These are phyloP conservation scores for Geotrichum candidum DNA, from an alignment of 1,139 yeast species.

Conservation along the genomic window DNA sequence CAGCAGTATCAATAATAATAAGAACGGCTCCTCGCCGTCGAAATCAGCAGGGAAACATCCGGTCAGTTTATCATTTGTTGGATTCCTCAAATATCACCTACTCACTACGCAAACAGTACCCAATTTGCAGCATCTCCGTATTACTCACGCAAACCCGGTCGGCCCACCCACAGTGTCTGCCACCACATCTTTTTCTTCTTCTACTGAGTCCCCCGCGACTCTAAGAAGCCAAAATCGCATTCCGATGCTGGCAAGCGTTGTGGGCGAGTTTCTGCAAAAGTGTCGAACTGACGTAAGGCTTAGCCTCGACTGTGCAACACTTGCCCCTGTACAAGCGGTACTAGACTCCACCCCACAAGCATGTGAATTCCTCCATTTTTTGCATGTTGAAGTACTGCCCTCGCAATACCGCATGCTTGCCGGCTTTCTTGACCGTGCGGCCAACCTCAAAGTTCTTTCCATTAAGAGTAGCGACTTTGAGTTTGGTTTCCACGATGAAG, in stretches of 20 bases:
- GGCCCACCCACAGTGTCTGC: background rate
- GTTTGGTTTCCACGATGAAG: background rate
- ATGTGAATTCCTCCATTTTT: slow-evolving; percentile 1
- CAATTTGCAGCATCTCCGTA: slow-evolving; percentile 5
- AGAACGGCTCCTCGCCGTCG: background rate
- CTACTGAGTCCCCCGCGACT: background rate
- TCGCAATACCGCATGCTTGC: background rate
- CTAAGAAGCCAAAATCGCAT: background rate
- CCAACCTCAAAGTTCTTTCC: slow-evolving; percentile 4
- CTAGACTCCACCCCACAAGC: background rate
- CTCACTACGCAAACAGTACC: slow-evolving; percentile 5
- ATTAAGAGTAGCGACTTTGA: slow-evolving; percentile 1
- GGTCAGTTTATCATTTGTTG: background rate
- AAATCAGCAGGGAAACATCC: background rate
- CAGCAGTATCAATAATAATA: background rate
- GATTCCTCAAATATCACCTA: slow-evolving; percentile 3
- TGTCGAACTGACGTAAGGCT: background rate
- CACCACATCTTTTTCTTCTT: background rate
- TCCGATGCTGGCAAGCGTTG: background rate
- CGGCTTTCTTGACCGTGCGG: background rate
- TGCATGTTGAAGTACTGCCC: slow-evolving; percentile 5
- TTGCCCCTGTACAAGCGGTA: slow-evolving; percentile 2
- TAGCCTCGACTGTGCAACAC: slow-evolving; percentile 6
- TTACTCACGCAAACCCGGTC: slow-evolving; percentile 6
- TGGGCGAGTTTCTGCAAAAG: slow-evolving; percentile 1